Percentiles rank a stretch among this genome's conserved stretches.
phyloP scores from a whole-genome alignment of 441 rosid species.

The Geranium incanum region DNA sequence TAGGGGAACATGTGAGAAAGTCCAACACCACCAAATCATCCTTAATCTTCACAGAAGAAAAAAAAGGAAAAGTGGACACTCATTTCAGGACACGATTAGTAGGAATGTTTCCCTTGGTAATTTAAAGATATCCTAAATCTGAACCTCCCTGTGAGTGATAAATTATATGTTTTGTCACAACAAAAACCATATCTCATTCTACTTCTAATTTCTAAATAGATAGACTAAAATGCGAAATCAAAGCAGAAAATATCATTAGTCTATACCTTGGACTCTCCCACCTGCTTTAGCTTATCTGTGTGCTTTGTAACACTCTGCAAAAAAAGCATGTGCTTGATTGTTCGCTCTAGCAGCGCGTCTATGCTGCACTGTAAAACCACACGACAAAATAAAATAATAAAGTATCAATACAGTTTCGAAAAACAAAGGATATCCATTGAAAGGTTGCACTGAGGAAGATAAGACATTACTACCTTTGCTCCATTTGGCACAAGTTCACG shows the following conservation, averaged over 20 bases:
- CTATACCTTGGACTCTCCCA: constrained; percentile 72
- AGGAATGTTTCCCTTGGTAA: too few relatives aligned
- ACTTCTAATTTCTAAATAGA: too few relatives aligned
- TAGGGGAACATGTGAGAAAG: too few relatives aligned
- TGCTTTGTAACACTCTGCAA: constrained; percentile 87
- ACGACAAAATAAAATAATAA: not conserved
- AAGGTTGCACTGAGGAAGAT: too few relatives aligned
- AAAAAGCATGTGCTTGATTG: constrained; percentile 97
- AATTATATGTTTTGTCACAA: not conserved
- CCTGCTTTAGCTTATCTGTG: constrained; percentile 77
- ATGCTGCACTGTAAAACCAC: constrained; percentile 75
- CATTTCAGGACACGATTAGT: too few relatives aligned
- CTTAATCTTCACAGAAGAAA: too few relatives aligned
- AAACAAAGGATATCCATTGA: too few relatives aligned
- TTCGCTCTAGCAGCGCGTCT: constrained; percentile 82
- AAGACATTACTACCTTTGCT: constrained; percentile 53
- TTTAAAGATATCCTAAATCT: too few relatives aligned
- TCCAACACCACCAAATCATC: too few relatives aligned
- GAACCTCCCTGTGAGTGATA: too few relatives aligned
- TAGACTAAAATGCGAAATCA: not conserved
- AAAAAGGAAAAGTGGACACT: too few relatives aligned
- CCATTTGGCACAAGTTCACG: constrained; percentile 95
- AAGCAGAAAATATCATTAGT: not conserved
- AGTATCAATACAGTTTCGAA: not conserved
- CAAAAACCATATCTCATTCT: not conserved